phyloP scores from a whole-genome alignment of 805 yeast genomes.

The Naumovozyma castellii region DNA sequence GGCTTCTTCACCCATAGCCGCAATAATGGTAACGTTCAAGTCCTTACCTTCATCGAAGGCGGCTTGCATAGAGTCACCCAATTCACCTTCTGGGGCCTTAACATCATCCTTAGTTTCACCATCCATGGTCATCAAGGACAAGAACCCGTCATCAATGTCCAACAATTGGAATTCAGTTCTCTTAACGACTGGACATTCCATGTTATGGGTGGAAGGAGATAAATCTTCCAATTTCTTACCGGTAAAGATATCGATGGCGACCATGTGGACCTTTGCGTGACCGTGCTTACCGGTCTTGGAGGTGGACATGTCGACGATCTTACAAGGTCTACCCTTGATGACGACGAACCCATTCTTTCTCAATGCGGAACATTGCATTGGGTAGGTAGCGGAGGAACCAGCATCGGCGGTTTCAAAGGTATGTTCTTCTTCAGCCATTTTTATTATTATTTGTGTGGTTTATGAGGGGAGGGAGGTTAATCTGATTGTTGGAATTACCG shows the following conservation, averaged over 20 bases:
- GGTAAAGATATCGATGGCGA: constrained; percentile 96
- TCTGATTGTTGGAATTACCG: neutral
- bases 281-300: constrained; percentile 99
- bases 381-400: constrained; percentile 96
- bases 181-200: constrained; percentile 95
- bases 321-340: constrained; percentile 97
- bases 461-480: neutral
- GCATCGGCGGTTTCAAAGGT: constrained; percentile 95
- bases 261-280: constrained; percentile 99
- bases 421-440: constrained; percentile 55
- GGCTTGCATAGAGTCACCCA: constrained; percentile 82
- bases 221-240: constrained; percentile 97
- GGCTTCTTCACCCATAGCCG: constrained; percentile 99
- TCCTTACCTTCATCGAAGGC: constrained; percentile 97
- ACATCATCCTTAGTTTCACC: constrained; percentile 99
- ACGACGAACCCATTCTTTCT: constrained; percentile 98
- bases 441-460: constrained; percentile 1
- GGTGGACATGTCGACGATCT: constrained; percentile 98
- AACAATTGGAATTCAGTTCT: constrained; percentile 93
- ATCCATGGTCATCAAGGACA: constrained; percentile 87
- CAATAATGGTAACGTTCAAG: constrained; percentile 84
- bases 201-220: constrained; percentile 98
- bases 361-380: constrained; percentile 98
- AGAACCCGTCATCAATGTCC: constrained; percentile 95
- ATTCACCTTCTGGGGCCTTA: constrained; percentile 92